Evolutionary conservation across 2,329 filamentous ascomycete genomes (phyloP).

Genomic region (Paraphoma chrysanthemicola): DNA sequence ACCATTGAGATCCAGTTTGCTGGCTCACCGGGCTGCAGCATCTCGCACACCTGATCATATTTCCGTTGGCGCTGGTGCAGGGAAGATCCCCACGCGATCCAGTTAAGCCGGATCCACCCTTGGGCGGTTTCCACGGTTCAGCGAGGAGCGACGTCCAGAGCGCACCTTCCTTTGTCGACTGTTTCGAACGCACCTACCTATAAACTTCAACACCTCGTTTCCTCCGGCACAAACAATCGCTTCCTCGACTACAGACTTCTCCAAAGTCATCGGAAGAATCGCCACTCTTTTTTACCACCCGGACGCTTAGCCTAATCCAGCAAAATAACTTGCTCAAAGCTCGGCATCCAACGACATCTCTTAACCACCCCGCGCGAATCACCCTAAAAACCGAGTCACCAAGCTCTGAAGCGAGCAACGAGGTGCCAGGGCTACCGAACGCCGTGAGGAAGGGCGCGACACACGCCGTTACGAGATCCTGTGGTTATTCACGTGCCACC

Average conservation of each 20-base stretch:
- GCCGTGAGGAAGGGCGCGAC: slow-evolving; percentile 15
- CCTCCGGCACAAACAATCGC: not conserved
- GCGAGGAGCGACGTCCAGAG: slow-evolving; percentile 7
- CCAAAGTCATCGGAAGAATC: slow-evolving; percentile 9
- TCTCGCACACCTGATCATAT: slow-evolving; percentile 15
- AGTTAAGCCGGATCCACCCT: slow-evolving; percentile 9
- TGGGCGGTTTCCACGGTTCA: slow-evolving; percentile 17
- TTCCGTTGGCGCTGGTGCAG: slow-evolving; percentile 12
- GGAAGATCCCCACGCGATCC: slow-evolving; percentile 15
- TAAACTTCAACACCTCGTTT: not conserved
- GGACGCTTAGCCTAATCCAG: slow-evolving; percentile 11
- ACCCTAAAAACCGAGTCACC: slow-evolving; percentile 18
- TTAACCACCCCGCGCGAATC: slow-evolving; percentile 20
- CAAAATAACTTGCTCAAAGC: slow-evolving; percentile 30
- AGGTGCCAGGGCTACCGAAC: slow-evolving; percentile 14
- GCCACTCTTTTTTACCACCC: not conserved
- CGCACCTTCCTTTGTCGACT: slow-evolving; percentile 2
- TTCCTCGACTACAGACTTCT: not conserved
- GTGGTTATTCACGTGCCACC: not conserved
- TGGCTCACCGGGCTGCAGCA: slow-evolving; percentile 9
- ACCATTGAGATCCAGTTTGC: not conserved
- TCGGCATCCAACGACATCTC: slow-evolving; percentile 7
- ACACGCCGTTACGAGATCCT: slow-evolving; percentile 15
- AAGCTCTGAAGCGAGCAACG: slow-evolving; percentile 15
- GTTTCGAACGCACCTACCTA: not conserved